Conservation (phyloP, 202 grass and related monocot genomes). For the Schoenoplectus tabernaemontani region DNA sequence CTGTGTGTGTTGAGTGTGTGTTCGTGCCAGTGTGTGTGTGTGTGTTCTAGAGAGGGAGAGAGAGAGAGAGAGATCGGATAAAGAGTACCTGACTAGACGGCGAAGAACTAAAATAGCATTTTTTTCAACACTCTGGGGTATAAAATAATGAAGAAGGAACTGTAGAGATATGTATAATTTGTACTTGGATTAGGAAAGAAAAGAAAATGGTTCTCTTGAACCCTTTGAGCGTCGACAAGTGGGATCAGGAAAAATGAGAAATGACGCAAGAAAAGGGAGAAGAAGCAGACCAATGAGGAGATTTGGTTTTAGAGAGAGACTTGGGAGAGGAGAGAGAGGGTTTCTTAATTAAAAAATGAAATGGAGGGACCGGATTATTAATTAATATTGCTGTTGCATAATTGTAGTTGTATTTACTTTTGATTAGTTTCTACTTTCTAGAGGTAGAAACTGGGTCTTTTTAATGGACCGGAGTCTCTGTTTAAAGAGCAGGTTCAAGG, state of each 20-base stretch:
- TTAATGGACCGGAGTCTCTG: neutral
- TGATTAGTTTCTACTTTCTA: too few relatives aligned
- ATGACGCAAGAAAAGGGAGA: neutral
- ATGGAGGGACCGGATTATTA: neutral
- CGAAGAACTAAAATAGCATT: conserved; percentile 15
- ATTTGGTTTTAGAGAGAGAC: conserved; percentile 4
- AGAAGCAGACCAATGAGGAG: neutral
- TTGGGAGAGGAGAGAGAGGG: conserved; percentile 10
- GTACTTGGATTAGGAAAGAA: conserved; percentile 17
- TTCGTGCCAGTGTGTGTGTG: neutral
- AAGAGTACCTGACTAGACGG: conserved; percentile 13
- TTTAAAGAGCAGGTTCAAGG: too few relatives aligned
- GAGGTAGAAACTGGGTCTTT: too few relatives aligned
- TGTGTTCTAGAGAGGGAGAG: neutral
- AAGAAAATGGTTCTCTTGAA: conserved; percentile 5
- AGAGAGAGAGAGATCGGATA: neutral
- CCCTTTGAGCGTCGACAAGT: neutral
- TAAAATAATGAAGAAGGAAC: neutral
- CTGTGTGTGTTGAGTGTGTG: neutral
- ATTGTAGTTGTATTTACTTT: conserved; percentile 19
- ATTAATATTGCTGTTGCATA: neutral
- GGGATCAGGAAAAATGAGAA: conserved; percentile 10
- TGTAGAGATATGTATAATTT: neutral
- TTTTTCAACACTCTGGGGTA: neutral
- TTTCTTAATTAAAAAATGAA: conserved; percentile 17